Evolutionary conservation across 2,329 filamentous ascomycete species (phyloP), one percentile per base, ranked within the genome.

Genomic region (Fusarium proliferatum): DNA sequence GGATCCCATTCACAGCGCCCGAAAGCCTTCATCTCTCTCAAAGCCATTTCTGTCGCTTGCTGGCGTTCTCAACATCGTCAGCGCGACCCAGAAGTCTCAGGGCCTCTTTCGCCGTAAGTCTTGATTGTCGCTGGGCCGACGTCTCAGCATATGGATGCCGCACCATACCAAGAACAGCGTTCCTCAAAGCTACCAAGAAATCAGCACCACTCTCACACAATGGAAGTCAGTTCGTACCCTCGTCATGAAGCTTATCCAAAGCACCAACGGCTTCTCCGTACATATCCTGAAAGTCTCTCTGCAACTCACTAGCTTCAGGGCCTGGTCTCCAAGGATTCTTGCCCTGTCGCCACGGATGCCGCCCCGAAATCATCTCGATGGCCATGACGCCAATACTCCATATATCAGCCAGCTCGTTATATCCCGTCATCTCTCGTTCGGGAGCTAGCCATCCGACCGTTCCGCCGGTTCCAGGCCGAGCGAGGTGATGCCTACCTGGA

Each of bases 191-290:
- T 53, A 53, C 23, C 23, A n/a, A 28, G 0, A 36, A 2, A 3
- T 53, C 23, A 53, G 33, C 13, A n/a, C 9, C 0, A 21, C 51
- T 53, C 17, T 28, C 0, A 4, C 13, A 12, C 0, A 16, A 38
- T 3, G 4, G 0, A 28, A 15, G 0, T 28, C 0, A 53, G 2
- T 12, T 3, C 34, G 0, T 16, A 53, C 49, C 34, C 33, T 53
- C 2, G 0, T 53, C 13, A 2, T 28, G 12, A 38, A 39, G 4
- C 6, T 39, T 12, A 3, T n/a, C 9, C 1, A 53, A 11, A 11
- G 11, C 1, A 19, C 6, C 6, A 4, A 28, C 1, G 1, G 51
- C 23, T 16, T 53, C 51, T 16, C 34, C 17, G 39, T 53, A 53
- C 51, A 53, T 38, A 1, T 36, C 51, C 3, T 53, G n/a, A 12